Conservation (phyloP, 306 rosid species). For the Prunus mume region DNA sequence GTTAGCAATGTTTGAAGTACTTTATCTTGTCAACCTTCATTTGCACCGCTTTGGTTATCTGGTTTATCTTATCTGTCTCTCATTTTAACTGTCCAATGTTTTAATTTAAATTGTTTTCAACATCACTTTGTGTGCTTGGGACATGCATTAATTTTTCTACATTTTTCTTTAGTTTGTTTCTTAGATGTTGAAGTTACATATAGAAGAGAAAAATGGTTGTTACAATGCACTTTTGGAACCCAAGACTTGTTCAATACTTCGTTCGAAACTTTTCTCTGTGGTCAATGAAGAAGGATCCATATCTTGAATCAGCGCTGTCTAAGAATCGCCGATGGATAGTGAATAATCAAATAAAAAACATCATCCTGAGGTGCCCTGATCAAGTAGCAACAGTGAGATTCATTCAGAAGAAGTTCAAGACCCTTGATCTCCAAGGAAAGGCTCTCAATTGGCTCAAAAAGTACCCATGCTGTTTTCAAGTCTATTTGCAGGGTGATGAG, state of each 20-base stretch:
- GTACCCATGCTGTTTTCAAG: conserved; percentile 77
- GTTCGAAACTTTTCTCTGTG: conserved; percentile 53
- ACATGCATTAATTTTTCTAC: background rate
- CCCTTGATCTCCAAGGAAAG: conserved; percentile 83
- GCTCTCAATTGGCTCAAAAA: conserved; percentile 80
- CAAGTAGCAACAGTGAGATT: conserved; percentile 47
- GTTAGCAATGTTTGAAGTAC: background rate
- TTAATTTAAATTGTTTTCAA: background rate
- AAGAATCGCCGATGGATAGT: conserved; percentile 79
- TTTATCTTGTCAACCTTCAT: background rate
- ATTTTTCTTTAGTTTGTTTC: background rate
- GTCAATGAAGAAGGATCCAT: conserved; percentile 89
- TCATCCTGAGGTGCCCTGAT: conserved; percentile 65
- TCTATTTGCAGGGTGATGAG: conserved; percentile 41
- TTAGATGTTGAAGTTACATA: background rate
- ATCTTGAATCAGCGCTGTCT: conserved; percentile 73
- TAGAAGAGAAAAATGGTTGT: conserved; percentile 1
- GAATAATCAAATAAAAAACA: conserved; percentile 83
- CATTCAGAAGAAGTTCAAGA: conserved; percentile 82
- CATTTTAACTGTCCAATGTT: background rate
- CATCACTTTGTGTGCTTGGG: background rate
- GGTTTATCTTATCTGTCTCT: background rate
- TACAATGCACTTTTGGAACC: conserved; percentile 8
- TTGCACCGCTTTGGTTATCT: background rate
- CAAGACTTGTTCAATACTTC: conserved; percentile 12